Conservation (phyloP, 1,284 basidiomycete genomes). For the Ustilago sp. region DNA sequence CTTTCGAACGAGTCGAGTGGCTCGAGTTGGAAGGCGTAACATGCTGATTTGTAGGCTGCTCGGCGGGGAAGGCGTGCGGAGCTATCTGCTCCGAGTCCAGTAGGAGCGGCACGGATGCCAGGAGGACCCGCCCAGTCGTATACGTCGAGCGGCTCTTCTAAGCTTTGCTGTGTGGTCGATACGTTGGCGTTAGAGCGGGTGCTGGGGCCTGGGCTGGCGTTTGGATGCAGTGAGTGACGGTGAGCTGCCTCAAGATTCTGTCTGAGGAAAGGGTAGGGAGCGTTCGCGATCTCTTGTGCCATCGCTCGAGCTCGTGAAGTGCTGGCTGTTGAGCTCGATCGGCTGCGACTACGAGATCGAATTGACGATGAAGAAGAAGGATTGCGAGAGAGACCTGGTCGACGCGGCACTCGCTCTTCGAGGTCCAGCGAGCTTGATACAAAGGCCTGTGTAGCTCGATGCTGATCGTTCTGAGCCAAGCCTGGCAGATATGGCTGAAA, state of each 20-base stretch:
- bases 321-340: constrained; percentile 30
- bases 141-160: constrained; percentile 42
- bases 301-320: constrained; percentile 43
- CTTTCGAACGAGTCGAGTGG: constrained; percentile 60
- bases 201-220: background rate
- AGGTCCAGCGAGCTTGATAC: constrained; percentile 44
- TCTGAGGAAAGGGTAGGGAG: constrained; percentile 42
- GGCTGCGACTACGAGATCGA: constrained; percentile 23
- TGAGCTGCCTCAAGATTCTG: constrained; percentile 33
- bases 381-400: constrained; percentile 25
- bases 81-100: background rate
- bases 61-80: constrained; percentile 7
- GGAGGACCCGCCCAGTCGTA: constrained; percentile 55
- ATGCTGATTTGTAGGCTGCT: constrained; percentile 30
- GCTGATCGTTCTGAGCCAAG: constrained; percentile 29
- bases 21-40: constrained; percentile 59
- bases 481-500: constrained; percentile 39
- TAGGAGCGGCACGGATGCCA: constrained; percentile 18
- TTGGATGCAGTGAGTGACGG: constrained; percentile 18
- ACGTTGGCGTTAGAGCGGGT: background rate
- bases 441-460: constrained; percentile 12
- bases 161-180: constrained; percentile 1
- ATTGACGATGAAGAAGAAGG: constrained; percentile 20
- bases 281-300: constrained; percentile 38
- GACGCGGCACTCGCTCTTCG: constrained; percentile 11